Base-by-base conservation (phyloP, 768 basidiomycete genomes). In the Phanerochaete carnosa region DNA sequence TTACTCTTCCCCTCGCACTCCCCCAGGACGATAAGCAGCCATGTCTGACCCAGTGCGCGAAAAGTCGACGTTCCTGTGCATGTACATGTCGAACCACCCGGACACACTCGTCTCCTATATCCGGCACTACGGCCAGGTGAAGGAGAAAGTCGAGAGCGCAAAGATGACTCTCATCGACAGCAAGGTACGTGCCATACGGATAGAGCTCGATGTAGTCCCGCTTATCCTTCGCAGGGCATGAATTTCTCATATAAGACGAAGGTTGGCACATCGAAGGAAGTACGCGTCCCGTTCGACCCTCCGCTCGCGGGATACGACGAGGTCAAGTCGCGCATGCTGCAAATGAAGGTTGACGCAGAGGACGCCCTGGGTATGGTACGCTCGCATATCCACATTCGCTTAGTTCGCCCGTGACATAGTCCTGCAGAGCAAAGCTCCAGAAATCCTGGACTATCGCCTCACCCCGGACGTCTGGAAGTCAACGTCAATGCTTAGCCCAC, bases 91-190 rank as follows among this genome's bases (percentile, higher is more conserved):
- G 30, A 85, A 77, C 62, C 92, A 93, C 67, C 89, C 89, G 0
- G 91, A 93, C 68, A 93, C 92, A 1, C 77, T 94, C 64, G 89
- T 94, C 35, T 89, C 89, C 2, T 94, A 92, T 65, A 89, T 88
- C 45, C 89, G 87, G 64, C 83, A 88, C 79, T 90, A 80, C 66
- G 90, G 88, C 9, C 85, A 87, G 63, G 79, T 91, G 12, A 79
- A 80, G 29, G 75, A 75, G 39, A 67, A 69, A 28, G 80, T 91
- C 19, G 72, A 73, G 2, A 80, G 80, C n/a, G 90, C 90, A 8
- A 79, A 85, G 70, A 89, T 92, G 90, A 79, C 79, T 9, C 76
- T 77, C 2, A 91, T 92, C 45, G 83, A 88, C 66, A 77, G 81
- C 45, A 85, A 89, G 72, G 90, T 85, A 57, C 55, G 76, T 67